Base-by-base conservation (phyloP, 306 rosid species). In the Corylus americana region DNA sequence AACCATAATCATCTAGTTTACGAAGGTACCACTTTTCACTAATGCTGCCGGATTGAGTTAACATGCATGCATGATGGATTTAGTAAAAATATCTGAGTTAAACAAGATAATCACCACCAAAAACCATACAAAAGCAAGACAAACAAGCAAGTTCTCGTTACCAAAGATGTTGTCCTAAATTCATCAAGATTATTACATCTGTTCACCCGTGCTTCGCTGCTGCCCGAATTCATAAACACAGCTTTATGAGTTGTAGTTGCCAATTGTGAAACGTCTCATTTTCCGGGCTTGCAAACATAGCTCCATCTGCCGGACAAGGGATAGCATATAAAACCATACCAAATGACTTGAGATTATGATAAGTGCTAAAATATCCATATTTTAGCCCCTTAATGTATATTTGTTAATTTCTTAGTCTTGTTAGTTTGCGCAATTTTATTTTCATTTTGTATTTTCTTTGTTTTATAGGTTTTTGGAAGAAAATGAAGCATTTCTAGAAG, bases 271-370 rank as follows among this genome's bases (percentile, higher is more conserved):
- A 74, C 37, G 44, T 57, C 44, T 39, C 35, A 71, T 16, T 71
- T 16, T 79, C 54, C 75, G 53, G 50, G 58, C 50, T 37, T 16
- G 31, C 70, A 79, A 61, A 51, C 64, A 76, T 62, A 71, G 57
- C 49, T 54, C 67, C 17, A 54, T 73, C 84, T 75, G 84, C 84
- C 71, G 35, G 75, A 79, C 20, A 77, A 73, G 61, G 50, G 73
- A 71, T 20, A 70, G 31, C 54, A 55, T 10, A 54, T 22, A n/a
- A 77, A 25, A 44, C 55, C 11, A 3, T 49, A 80, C 29, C 53
- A 63, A 69, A 42, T 70, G 14, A 50, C 11, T 59, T 59, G 7
- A 59, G 35, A 22, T 59, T 25, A 9, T 59, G 66, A 22, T 11
- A 11, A 22, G 25, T 22, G 25, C 25, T 22, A 22, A 22, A 22